Conservation (phyloP, 306 rosid genomes). For the Acacia acuminata region DNA sequence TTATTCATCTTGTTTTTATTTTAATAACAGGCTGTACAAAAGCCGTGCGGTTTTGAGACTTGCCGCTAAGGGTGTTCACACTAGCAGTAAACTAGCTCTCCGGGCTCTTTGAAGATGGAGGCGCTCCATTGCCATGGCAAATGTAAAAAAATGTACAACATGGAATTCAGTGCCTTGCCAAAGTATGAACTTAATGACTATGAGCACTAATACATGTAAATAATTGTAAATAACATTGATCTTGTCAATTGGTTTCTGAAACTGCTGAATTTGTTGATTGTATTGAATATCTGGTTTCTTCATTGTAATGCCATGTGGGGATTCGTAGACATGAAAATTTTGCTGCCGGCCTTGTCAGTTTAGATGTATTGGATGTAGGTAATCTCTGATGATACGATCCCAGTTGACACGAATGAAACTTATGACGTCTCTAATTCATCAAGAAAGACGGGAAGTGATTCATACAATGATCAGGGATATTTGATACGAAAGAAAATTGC, state of each 20-base stretch:
- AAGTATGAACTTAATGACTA: not conserved
- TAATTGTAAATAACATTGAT: constrained; percentile 49
- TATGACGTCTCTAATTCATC: not conserved
- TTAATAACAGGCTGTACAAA: constrained; percentile 64
- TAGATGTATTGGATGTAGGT: not conserved
- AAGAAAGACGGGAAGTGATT: not conserved
- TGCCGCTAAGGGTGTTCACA: constrained; percentile 72
- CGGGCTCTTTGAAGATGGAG: constrained; percentile 53
- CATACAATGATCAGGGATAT: not conserved
- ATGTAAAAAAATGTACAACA: not conserved
- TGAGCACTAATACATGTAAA: constrained; percentile 31
- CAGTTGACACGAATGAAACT: not conserved
- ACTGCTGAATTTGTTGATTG: constrained; percentile 16
- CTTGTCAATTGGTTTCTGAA: constrained; percentile 11
- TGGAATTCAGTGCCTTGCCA: not conserved
- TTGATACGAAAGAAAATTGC: not conserved
- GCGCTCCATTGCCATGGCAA: constrained; percentile 24
- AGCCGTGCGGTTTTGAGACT: constrained; percentile 64
- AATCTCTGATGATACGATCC: not conserved
- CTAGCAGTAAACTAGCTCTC: constrained; percentile 65
- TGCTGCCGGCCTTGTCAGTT: not conserved
- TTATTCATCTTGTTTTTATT: not conserved
- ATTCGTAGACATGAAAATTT: too few species aligned
- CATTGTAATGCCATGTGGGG: not conserved
- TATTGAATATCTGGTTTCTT: constrained; percentile 17